phyloP scores from a whole-genome alignment of 768 basidiomycete species.

The Lactarius indigo region DNA sequence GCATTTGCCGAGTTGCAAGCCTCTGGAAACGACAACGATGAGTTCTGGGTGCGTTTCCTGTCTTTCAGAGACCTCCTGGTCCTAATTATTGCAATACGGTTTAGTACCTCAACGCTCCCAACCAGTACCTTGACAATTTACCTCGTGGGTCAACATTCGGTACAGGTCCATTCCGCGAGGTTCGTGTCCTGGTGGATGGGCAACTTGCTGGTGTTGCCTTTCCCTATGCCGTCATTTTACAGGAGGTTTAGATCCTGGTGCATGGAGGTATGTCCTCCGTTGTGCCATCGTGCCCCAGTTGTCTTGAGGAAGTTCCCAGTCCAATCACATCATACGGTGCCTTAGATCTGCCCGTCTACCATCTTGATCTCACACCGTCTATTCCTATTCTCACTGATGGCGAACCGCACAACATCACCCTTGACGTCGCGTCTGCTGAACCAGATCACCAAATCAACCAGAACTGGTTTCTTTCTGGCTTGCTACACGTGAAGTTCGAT shows the following conservation, averaged over 20 bases:
- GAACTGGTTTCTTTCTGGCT: constrained; percentile 76
- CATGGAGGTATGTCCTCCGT: constrained; percentile 54
- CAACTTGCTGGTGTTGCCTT: constrained; percentile 53
- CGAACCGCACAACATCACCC: constrained; percentile 61
- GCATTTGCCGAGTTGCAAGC: constrained; percentile 71
- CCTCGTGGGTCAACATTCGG: constrained; percentile 49
- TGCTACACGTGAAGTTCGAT: constrained; percentile 66
- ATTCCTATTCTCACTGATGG: background rate
- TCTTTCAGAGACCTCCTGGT: background rate
- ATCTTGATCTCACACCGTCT: background rate
- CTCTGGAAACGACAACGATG: constrained; percentile 60
- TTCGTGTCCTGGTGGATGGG: constrained; percentile 55
- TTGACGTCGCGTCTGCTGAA: constrained; percentile 74
- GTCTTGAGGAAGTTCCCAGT: constrained; percentile 31
- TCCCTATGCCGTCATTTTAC: constrained; percentile 40
- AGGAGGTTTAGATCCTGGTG: constrained; percentile 47
- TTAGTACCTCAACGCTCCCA: constrained; percentile 66
- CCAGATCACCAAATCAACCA: constrained; percentile 57
- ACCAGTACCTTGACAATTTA: constrained; percentile 53
- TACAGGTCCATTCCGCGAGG: constrained; percentile 58
- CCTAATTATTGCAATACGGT: background rate
- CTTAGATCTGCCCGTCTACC: background rate
- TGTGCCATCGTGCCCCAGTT: background rate
- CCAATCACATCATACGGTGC: constrained; percentile 45
- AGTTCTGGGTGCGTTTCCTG: constrained; percentile 63